Evolutionary conservation across 192 early-diverging fungal genomes (phyloP).

Genomic region (Physocladia obscura): DNA sequence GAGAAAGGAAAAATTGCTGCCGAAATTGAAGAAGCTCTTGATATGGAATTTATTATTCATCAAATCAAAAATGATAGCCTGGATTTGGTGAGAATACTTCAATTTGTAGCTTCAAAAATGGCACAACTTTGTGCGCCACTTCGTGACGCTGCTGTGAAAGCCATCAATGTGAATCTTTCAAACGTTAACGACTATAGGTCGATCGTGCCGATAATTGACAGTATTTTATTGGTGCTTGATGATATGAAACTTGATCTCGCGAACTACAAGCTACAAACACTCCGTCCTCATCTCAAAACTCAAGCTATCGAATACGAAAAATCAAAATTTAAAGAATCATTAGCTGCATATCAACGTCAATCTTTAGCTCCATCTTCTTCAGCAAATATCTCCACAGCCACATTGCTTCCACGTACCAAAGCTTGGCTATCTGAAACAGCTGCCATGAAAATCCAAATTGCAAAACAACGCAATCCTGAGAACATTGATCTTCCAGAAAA

Average conservation of each 20-base stretch:
- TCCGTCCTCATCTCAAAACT: slow-evolving; percentile 66
- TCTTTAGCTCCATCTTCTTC: too few relatives aligned
- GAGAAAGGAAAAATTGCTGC: slow-evolving; percentile 51
- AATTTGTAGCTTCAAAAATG: slow-evolving; percentile 61
- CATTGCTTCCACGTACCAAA: slow-evolving; percentile 53
- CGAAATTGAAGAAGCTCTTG: slow-evolving; percentile 66
- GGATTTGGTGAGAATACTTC: slow-evolving; percentile 49
- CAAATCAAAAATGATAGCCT: slow-evolving; percentile 59
- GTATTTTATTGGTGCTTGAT: slow-evolving; percentile 63
- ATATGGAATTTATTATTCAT: slow-evolving; percentile 66
- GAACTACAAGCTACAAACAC: slow-evolving; percentile 68
- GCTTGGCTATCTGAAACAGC: slow-evolving; percentile 61
- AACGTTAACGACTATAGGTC: not conserved
- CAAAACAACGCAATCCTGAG: slow-evolving; percentile 58
- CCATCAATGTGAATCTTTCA: slow-evolving; percentile 11
- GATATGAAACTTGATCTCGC: slow-evolving; percentile 79
- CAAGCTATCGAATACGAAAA: slow-evolving; percentile 78
- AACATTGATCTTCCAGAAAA: slow-evolving; percentile 40
- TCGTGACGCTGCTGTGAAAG: slow-evolving; percentile 62
- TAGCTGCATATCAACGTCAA: slow-evolving; percentile 30
- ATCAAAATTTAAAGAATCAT: slow-evolving; percentile 60
- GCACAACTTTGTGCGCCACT: slow-evolving; percentile 73
- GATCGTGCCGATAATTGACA: slow-evolving; percentile 46
- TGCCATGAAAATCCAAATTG: slow-evolving; percentile 24
- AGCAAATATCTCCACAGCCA: slow-evolving; percentile 11